phyloP scores from a whole-genome alignment of 495 filamentous ascomycete species.

The Penicillium macrosclerotiorum region DNA sequence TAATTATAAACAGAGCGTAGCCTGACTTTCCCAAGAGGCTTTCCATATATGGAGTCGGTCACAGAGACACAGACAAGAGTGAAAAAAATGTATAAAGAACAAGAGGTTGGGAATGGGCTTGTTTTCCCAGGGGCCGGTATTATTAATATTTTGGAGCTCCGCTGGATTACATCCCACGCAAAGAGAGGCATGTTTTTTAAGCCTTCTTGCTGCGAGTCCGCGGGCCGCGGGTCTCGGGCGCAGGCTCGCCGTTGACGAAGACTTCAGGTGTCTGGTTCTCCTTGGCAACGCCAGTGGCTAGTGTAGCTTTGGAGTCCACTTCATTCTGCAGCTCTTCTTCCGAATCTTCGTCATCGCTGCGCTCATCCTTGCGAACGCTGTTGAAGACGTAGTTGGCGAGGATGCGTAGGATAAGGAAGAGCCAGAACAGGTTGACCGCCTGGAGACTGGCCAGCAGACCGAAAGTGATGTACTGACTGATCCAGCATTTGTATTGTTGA shows the following conservation, averaged over 20 bases:
- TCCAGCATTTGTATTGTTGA: conserved; percentile 76
- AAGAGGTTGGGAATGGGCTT: not conserved
- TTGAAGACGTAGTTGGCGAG: conserved; percentile 57
- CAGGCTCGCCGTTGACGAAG: conserved; percentile 39
- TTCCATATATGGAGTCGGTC: conserved; percentile 6
- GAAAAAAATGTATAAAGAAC: not conserved
- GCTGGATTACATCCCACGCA: no score
- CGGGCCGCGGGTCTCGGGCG: conserved; percentile 23
- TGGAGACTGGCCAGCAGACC: conserved; percentile 69
- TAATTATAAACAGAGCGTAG: conserved; percentile 18
- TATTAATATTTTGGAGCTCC: no score
- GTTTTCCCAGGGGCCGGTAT: not conserved
- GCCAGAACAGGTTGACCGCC: conserved; percentile 83
- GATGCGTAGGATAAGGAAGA: conserved; percentile 77
- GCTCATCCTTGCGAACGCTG: conserved; percentile 50
- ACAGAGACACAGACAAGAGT: not conserved
- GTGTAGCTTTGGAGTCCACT: conserved; percentile 22
- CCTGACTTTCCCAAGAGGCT: not conserved
- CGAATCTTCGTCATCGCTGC: conserved; percentile 61
- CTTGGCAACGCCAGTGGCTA: conserved; percentile 33
- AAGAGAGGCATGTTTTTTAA: conserved; percentile 3
- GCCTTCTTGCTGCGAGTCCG: conserved; percentile 27
- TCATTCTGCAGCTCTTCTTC: conserved; percentile 40
- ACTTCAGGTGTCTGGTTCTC: conserved; percentile 40
- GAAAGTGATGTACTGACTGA: conserved; percentile 74